Base-by-base conservation (phyloP, 768 basidiomycete genomes). In the Amanita polypyramis region DNA sequence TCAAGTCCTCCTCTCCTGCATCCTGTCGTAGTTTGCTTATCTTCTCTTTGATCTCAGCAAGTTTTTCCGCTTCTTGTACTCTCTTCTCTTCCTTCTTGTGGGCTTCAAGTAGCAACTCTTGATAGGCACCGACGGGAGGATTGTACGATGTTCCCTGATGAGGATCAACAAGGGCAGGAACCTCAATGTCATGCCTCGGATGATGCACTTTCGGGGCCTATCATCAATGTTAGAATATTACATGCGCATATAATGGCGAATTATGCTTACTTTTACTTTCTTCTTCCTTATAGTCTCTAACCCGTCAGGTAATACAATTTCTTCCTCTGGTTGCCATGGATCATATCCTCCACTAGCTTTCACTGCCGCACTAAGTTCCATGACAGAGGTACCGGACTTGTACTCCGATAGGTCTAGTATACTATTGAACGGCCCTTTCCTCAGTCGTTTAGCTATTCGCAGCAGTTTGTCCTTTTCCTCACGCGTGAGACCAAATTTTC, bases 111-210 rank as follows among this genome's bases (percentile, higher is more conserved):
- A 97, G 60, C 4, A 95, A 75, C 42, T 79, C 77, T 43, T 77
- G 74, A 55, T 95, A 87, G 0, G 82, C 79, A 3, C 76, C 70
- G 1, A 75, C 77, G 0, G 80, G 79, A 0, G 93, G 93, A 60
- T 96, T 96, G 60, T 97, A 97, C 14, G 90, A 93, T 2, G 83
- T 76, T 15, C 93, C 93, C 27, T 78, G 79, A 54, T 88, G 87
- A 0, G 93, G 93, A 2, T 79, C 65, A 1, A 68, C 56, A 0
- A 91, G 75, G 0, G 88, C 83, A 1, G 83, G 77, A 0, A 85
- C 54, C 7, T 74, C 69, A 51, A 89, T 89, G 17, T 62, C 48
- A 17, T 75, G 39, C 20, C 23, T 49, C 12, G 40, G 47, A 19
- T 49, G 47, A 29, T 39, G 47, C 2, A 42, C 5, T 6, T 42